Base-by-base conservation (phyloP, 1,284 basidiomycete genomes). In the Leccinum subfulvum region DNA sequence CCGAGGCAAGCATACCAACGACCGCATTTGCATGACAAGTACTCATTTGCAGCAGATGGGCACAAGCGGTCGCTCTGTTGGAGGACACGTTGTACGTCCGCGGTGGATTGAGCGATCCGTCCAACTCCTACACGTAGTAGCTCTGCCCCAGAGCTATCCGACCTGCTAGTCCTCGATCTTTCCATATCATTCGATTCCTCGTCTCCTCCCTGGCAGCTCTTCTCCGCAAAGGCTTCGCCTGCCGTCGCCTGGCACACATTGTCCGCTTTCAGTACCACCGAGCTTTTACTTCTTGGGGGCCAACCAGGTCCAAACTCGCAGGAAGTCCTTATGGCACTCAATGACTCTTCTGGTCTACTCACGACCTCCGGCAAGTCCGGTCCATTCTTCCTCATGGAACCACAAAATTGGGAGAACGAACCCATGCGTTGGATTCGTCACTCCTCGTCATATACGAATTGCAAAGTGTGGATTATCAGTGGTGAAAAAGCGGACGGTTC, bases 401-500 rank as follows among this genome's bases (percentile, higher is more conserved):
- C 80, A 2, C 66, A 77, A 6, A 79, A 79, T 2, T 92, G 89
- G 89, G 87, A 78, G 1, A 75, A 73, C 56, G 83, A 95, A 72
- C 92, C 93, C 2, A 79, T 81, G 60, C 82, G 92, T 41, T 84
- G 92, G 44, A 87, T 92, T 33, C 85, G 87, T 68, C 91, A 94
- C 70, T 82, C 89, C 5, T 78, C 88, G 3, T 79, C 82, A 2
- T 82, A 84, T 7, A 67, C 78, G 0, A 69, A 71, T 6, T 82
- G 80, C 4, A 74, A 77, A 70, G 57, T 76, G 72, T 62, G 83
- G 84, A 47, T 95, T 35, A 81, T 91, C 49, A 93, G 93, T 3
- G 93, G 93, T 3, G 82, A 89, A 75, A 86, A 82, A 66, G 84
- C 86, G 10, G 92, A 95, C 73, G 90, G 86, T n/a, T 94, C 92